These are phyloP conservation scores for Sclerotinia nivalis DNA, from an alignment of 2,329 filamentous ascomycete genomes.

Conservation along the genomic window DNA sequence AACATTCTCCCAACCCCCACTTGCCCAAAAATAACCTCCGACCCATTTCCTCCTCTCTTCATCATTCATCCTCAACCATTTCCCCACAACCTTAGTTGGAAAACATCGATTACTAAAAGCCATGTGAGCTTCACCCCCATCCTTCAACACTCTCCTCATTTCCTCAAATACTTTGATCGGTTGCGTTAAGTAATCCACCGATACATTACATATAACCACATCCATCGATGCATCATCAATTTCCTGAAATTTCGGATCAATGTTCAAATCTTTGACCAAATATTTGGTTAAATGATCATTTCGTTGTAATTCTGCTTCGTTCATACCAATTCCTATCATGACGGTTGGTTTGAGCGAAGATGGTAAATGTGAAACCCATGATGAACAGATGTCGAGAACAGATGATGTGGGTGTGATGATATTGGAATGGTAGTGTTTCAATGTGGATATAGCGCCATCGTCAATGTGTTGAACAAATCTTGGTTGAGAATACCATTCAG, in stretches of 20 bases:
- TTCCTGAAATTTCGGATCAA: slow-evolving; percentile 30
- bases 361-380: slow-evolving; percentile 46
- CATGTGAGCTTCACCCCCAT: slow-evolving; percentile 51
- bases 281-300: slow-evolving; percentile 44
- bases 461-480: slow-evolving; percentile 57
- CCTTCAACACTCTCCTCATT: slow-evolving; percentile 44
- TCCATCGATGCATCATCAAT: slow-evolving; percentile 42
- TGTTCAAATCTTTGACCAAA: slow-evolving; percentile 49
- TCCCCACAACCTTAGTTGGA: slow-evolving; percentile 52
- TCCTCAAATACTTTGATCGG: slow-evolving; percentile 49
- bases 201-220: slow-evolving; percentile 52
- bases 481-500: slow-evolving; percentile 41
- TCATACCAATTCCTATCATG: slow-evolving; percentile 52
- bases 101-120: slow-evolving; percentile 55
- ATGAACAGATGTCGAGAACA: slow-evolving; percentile 53
- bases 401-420: slow-evolving; percentile 46
- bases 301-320: slow-evolving; percentile 46
- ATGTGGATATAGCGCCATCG: slow-evolving; percentile 48
- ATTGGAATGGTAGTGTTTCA: slow-evolving; percentile 49
- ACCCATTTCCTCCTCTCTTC: slow-evolving; percentile 51
- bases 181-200: slow-evolving; percentile 52
- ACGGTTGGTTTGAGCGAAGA: slow-evolving; percentile 39
- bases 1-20: slow-evolving; percentile 52
- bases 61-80: slow-evolving; percentile 50
- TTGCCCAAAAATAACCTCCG: slow-evolving; percentile 50